Base-by-base conservation (phyloP, 2,329 filamentous ascomycete species). In the Cryphonectria radicalis region DNA sequence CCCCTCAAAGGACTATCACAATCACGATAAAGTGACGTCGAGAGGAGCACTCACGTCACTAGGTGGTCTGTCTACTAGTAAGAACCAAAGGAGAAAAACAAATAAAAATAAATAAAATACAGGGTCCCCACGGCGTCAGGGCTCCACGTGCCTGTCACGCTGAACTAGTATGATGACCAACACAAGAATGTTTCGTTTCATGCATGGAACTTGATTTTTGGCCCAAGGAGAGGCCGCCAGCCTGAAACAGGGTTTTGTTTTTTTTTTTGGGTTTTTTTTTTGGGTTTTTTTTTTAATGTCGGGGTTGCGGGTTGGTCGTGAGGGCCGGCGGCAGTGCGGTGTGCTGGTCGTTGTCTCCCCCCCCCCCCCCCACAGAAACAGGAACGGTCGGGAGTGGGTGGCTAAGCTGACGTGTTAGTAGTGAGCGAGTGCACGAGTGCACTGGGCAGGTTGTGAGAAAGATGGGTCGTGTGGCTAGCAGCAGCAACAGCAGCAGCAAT, bases 131-230 rank as follows among this genome's bases (percentile, higher is more conserved):
- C 28, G 13, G 55, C 55, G 28, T 32, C 55, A 40, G 11, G 22
- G 19, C 42, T 28, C 63, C 42, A 53, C 25, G 42, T 65, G 43
- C 43, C 43, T 13, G 22, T 43, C 42, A 65, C 14, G 10, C 14
- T 50, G n/a, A 35, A 35, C 28, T 59, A 35, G 55, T 35, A 17
- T 25, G n/a, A 50, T 28, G 25, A 46, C 5, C 2, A 14, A 7
- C 5, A 13, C 5, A 40, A 53, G 40, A 53, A 17, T 19, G 42
- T 65, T 65, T 65, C 28, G 63, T 65, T 65, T 65, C 63, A 53
- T 53, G 25, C 43, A 50, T 28, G 14, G 40, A 43, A 53, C 63
- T 65, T 53, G 5, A 11, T 28, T 32, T 35, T 28, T 35, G 8
- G 53, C n/a, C 43, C 42, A 14, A 14, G 19, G 62, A 17, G 42